Percentiles rank a stretch among this genome's conserved stretches.
phyloP scores from a whole-genome alignment of 495 filamentous ascomycete species.

The Hypoxylon trugodes region DNA sequence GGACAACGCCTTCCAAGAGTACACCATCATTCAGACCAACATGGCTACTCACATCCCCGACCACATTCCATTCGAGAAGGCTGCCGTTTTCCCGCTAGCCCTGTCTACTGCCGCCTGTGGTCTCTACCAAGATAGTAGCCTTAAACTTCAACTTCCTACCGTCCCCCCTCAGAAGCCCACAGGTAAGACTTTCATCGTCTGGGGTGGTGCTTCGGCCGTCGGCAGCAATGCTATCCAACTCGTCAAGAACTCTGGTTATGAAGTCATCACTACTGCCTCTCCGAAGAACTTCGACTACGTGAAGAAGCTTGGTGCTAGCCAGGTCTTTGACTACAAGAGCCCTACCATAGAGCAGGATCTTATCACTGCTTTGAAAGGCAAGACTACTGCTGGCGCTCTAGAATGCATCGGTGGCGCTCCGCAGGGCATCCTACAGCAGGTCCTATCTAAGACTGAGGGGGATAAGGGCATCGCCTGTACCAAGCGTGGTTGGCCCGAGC shows the following conservation, averaged over 20 bases:
- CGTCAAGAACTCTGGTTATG: slow-evolving; percentile 63
- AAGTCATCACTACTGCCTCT: slow-evolving; percentile 65
- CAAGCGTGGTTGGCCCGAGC: slow-evolving; percentile 33
- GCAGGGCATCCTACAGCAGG: slow-evolving; percentile 32
- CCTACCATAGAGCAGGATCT: slow-evolving; percentile 44
- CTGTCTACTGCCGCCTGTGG: slow-evolving; percentile 58
- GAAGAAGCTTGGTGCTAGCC: slow-evolving; percentile 61
- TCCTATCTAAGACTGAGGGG: slow-evolving; percentile 15
- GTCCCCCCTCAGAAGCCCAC: slow-evolving; percentile 39
- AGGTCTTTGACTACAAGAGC: slow-evolving; percentile 66
- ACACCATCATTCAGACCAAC: slow-evolving; percentile 44
- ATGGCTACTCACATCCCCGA: slow-evolving; percentile 51
- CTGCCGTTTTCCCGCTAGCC: slow-evolving; percentile 57
- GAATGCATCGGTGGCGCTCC: slow-evolving; percentile 28
- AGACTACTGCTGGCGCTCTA: slow-evolving; percentile 31
- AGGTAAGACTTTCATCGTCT: slow-evolving; percentile 61
- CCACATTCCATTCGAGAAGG: slow-evolving; percentile 50
- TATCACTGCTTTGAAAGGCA: slow-evolving; percentile 41
- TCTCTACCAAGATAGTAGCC: slow-evolving; percentile 52
- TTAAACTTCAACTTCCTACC: slow-evolving; percentile 43
- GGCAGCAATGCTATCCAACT: slow-evolving; percentile 71
- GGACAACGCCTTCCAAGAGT: slow-evolving; percentile 49
- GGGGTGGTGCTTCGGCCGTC: slow-evolving; percentile 67
- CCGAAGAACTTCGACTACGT: slow-evolving; percentile 63
- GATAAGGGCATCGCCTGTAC: slow-evolving; percentile 32